phyloP scores from a whole-genome alignment of 1,139 yeast genomes.

The Pichia sp. region DNA sequence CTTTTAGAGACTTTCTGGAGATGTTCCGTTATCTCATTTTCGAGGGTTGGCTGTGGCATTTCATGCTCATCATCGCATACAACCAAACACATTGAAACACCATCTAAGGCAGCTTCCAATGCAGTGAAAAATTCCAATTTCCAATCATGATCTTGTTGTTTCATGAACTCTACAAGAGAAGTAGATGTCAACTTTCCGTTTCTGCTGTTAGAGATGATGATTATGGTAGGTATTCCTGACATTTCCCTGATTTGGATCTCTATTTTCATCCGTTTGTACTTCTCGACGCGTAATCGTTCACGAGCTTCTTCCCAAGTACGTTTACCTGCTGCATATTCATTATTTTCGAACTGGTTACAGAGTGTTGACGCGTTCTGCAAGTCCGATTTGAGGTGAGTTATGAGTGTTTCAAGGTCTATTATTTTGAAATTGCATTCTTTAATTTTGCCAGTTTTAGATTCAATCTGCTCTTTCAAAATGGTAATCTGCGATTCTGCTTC shows the following conservation, averaged over 20 bases:
- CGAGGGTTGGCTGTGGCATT: neutral
- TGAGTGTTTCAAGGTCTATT: slow-evolving; percentile 6
- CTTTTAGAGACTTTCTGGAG: neutral
- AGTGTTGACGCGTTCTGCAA: slow-evolving; percentile 3
- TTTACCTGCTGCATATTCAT: slow-evolving; percentile 3
- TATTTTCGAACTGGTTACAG: slow-evolving; percentile 7
- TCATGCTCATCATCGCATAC: neutral
- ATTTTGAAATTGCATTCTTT: slow-evolving; percentile 1
- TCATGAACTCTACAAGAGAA: slow-evolving; percentile 4
- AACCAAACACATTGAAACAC: slow-evolving; percentile 5
- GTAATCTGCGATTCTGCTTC: neutral
- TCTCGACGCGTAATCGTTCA: slow-evolving; percentile 2
- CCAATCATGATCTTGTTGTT: slow-evolving; percentile 7
- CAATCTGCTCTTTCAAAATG: neutral
- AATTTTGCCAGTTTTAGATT: neutral
- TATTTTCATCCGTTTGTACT: slow-evolving; percentile 10
- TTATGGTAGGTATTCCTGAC: slow-evolving; percentile 9
- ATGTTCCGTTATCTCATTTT: too few relatives aligned
- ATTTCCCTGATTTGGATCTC: slow-evolving; percentile 12
- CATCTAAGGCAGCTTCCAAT: slow-evolving; percentile 8
- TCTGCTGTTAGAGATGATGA: slow-evolving; percentile 1
- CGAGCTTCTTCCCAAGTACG: slow-evolving; percentile 1
- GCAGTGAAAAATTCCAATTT: slow-evolving; percentile 4
- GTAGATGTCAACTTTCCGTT: neutral
- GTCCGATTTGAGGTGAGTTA: slow-evolving; percentile 4